Evolutionary conservation across 371 early-diverging fungal species (phyloP).

Genomic region (Mortierella sp.): DNA sequence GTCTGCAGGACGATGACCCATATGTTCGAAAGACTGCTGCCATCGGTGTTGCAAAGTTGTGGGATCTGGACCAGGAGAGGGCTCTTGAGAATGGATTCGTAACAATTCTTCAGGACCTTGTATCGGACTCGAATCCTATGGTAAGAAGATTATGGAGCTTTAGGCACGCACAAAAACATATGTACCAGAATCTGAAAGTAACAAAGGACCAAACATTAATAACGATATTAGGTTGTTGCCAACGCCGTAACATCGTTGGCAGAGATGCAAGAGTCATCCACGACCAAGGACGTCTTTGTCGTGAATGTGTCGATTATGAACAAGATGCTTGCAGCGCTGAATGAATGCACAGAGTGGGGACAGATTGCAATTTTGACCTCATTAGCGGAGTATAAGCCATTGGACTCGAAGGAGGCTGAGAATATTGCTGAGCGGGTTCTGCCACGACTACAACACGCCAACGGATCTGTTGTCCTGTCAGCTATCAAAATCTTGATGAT

Average conservation of each 20-base stretch:
- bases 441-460: conserved; percentile 96
- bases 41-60: conserved; percentile 83
- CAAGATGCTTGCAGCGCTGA: conserved; percentile 93
- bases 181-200: neutral
- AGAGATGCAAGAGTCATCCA: conserved; percentile 91
- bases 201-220: neutral
- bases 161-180: neutral
- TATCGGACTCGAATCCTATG: conserved; percentile 95
- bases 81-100: conserved; percentile 89
- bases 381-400: conserved; percentile 86
- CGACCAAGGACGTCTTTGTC: conserved; percentile 77
- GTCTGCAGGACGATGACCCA: conserved; percentile 82
- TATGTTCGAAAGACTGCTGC: conserved; percentile 81
- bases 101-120: conserved; percentile 85
- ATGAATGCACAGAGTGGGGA: conserved; percentile 87
- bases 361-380: conserved; percentile 45
- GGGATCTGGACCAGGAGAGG: conserved; percentile 80
- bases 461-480: conserved; percentile 94
- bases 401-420: conserved; percentile 89
- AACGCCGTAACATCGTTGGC: conserved; percentile 95
- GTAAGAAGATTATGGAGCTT: conserved; percentile 49
- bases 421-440: conserved; percentile 91
- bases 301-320: conserved; percentile 84
- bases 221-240: conserved; percentile 69
- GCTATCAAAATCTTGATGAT: conserved; percentile 92